A percentile compares a stretch with the other conserved stretches of the same genome.
Conservation (phyloP, 2,329 filamentous ascomycete species). For the Metarhizium brunneum region DNA sequence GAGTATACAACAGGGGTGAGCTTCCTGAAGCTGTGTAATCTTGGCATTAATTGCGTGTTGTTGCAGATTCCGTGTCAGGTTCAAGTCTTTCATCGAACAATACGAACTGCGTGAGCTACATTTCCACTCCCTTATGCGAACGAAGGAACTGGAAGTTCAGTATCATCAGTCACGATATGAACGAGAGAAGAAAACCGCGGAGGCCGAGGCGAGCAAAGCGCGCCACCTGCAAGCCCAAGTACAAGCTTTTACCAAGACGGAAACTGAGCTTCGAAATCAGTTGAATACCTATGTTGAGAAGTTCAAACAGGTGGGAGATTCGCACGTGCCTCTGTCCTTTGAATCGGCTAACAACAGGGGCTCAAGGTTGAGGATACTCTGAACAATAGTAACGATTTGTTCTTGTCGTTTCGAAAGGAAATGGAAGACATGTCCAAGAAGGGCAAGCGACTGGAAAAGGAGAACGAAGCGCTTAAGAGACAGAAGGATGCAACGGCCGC, state of each 20-base stretch:
- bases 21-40: neutral
- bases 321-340: neutral
- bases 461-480: slow-evolving; percentile 82
- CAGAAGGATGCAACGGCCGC: slow-evolving; percentile 91
- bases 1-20: slow-evolving; percentile 24
- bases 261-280: slow-evolving; percentile 86
- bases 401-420: slow-evolving; percentile 93
- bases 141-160: slow-evolving; percentile 92
- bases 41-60: slow-evolving; percentile 6
- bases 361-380: slow-evolving; percentile 90
- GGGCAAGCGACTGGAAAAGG: slow-evolving; percentile 92
- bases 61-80: slow-evolving; percentile 67
- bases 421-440: slow-evolving; percentile 99
- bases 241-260: slow-evolving; percentile 90
- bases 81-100: slow-evolving; percentile 93
- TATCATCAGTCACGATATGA: slow-evolving; percentile 84
- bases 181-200: slow-evolving; percentile 79
- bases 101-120: slow-evolving; percentile 93
- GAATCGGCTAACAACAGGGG: neutral
- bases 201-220: slow-evolving; percentile 69
- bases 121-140: slow-evolving; percentile 83
- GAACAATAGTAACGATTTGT: slow-evolving; percentile 96
- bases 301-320: slow-evolving; percentile 82
- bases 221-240: slow-evolving; percentile 85
- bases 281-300: slow-evolving; percentile 98